Percentiles rank a stretch among this genome's conserved stretches.
These are phyloP conservation scores for Fraxinus cuspidata DNA, from an alignment of 257 asterid genomes.

Conservation along the genomic window DNA sequence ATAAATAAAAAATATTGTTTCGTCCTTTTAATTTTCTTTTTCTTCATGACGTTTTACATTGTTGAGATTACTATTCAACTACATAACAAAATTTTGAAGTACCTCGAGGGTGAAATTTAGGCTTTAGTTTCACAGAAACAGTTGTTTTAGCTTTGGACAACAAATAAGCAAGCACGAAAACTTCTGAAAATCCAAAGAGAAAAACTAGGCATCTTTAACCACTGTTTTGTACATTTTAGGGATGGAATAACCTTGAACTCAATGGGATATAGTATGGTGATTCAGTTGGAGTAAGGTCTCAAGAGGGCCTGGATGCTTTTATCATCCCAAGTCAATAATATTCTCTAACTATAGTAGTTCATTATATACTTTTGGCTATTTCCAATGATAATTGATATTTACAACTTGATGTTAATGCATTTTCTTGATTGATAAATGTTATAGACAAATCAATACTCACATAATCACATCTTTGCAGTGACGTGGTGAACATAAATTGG, in stretches of 20 bases:
- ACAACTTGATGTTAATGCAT: not conserved
- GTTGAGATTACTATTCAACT: too few species aligned
- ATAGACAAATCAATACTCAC: constrained; percentile 12
- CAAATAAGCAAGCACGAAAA: too few species aligned
- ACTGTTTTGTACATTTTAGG: not conserved
- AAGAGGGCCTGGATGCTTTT: too few species aligned
- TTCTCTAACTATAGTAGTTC: not conserved
- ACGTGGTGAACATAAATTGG: constrained; percentile 55
- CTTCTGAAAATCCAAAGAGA: too few species aligned
- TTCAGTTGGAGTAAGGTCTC: too few species aligned
- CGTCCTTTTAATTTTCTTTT: too few species aligned
- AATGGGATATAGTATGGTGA: too few species aligned
- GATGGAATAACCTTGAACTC: too few species aligned
- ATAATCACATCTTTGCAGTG: constrained; percentile 42
- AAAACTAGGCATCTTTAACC: not conserved
- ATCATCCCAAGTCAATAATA: too few species aligned
- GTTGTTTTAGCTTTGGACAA: not conserved
- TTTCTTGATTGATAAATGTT: constrained; percentile 10
- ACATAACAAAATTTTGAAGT: not conserved
- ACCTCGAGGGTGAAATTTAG: not conserved
- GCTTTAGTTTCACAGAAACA: not conserved
- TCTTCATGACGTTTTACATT: too few species aligned
- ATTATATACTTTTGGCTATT: not conserved
- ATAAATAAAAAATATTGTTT: not conserved
- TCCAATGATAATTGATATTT: not conserved